Base-by-base conservation (phyloP, 1,139 yeast genomes). In the Maudiozyma humilis region DNA sequence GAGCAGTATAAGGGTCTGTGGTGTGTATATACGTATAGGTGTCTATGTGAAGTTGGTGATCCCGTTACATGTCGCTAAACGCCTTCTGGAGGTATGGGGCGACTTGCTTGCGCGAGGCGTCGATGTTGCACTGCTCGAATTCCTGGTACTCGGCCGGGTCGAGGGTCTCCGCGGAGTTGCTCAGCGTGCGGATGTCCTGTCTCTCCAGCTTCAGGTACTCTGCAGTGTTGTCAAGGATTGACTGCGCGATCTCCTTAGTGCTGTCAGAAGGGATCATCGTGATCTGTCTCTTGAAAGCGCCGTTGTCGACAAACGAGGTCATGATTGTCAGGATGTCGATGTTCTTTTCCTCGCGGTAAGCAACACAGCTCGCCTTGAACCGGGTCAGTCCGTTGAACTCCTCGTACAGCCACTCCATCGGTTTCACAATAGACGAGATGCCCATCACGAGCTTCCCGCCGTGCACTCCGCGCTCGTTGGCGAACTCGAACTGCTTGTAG, bases 41-140 rank as follows among this genome's bases (percentile, higher is more conserved):
- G 27, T 23, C 6, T 23, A 23, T n/a, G n/a, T n/a, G n/a, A n/a
- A n/a, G n/a, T n/a, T n/a, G n/a, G n/a, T n/a, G 27, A 23, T 6
- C 10, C 10, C 40, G 17, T 35, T 31, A 38, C 13, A 45, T 7
- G 2, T 27, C 32, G n/a, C 46, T 38, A 14, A 54, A 44, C 2
- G 62, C 63, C 7, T 51, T 50, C 19, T 50, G 49, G 3, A 60
- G 38, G 15, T 40, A 47, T 1, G 95, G 95, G 7, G 85, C 94
- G n/a, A 88, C 86, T 60, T 84, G 93, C 58, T 88, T 88, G 53
- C 96, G 72, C 29, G 91, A 82, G 1, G 89, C 88, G 3, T 65
- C 63, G 12, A 72, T 59, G 48, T 82, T 78, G 7, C 53, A 51
- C 59, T 86, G 95, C 47, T 73, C 66, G 54, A 64, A 77, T n/a